Base-by-base conservation (phyloP, 2,329 filamentous ascomycete species). In the Amesomyces nigricolor region DNA sequence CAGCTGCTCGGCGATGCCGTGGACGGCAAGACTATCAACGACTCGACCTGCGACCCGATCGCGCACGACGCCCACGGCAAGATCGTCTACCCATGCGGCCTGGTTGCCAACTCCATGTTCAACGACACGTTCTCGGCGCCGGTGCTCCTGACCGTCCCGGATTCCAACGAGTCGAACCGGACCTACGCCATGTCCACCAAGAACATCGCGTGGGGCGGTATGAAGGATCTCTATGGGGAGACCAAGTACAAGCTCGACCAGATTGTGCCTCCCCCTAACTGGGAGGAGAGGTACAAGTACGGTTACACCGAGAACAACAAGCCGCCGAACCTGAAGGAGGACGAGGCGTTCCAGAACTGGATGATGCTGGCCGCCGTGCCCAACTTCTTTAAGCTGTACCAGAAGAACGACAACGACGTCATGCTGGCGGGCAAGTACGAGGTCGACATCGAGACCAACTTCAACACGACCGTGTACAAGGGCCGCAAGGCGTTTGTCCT, bases 91-190 rank as follows among this genome's bases (percentile, higher is more conserved):
- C 94, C 94, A 1, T 99, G 94, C 69, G 94, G 94, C 19, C 76
- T 99, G 59, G 96, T 97, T 63, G 92, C 94, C 59, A 99, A 99
- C 71, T 97, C 94, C 22, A 73, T 94, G 60, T 99, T 99, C 80
- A 99, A 99, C 70, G 94, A 99, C 69, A 91, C 88, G 4, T 94
- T 95, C 67, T 75, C 72, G 47, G 82, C 73, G 49, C 88, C 91
- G 0, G 71, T 80, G 1, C 74, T 83, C 8, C 71, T 86, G 47
- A 86, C 86, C 60, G 70, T 77, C 0, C 68, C 71, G 1, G 66
- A 68, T 14, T 67, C 68, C 22, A 67, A 63, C 49, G 69, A 64
- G 47, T 66, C 65, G 14, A 73, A 76, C 45, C 65, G 73, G 53
- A 79, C 77, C 1, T 99, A 96, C 69, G 67, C 75, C 19, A 95